phyloP scores from a whole-genome alignment of 2,329 filamentous ascomycete species.

The Pseudogymnoascus sp. region DNA sequence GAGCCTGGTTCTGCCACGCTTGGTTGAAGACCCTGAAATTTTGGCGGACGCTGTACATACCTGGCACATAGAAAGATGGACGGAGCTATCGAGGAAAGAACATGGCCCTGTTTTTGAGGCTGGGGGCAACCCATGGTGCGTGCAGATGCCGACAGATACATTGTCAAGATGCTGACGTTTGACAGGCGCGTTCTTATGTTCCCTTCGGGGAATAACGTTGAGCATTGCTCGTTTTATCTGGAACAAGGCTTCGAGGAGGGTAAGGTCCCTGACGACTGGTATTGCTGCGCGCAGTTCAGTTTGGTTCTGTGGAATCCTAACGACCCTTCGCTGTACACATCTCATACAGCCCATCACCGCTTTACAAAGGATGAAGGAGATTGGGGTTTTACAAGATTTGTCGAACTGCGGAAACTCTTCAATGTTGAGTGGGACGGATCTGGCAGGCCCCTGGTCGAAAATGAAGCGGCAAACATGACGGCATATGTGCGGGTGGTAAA shows the following conservation, averaged over 20 bases:
- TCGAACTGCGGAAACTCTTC: slow-evolving; percentile 80
- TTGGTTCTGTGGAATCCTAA: slow-evolving; percentile 91
- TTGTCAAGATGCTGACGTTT: neutral
- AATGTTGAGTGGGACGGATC: slow-evolving; percentile 64
- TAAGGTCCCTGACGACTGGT: slow-evolving; percentile 83
- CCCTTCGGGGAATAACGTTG: slow-evolving; percentile 87
- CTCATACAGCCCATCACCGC: slow-evolving; percentile 82
- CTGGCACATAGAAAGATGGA: slow-evolving; percentile 85
- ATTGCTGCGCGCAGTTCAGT: slow-evolving; percentile 91
- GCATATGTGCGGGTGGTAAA: slow-evolving; percentile 76
- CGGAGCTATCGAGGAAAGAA: slow-evolving; percentile 64
- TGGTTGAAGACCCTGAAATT: slow-evolving; percentile 68
- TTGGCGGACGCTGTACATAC: slow-evolving; percentile 69
- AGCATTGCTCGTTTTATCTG: slow-evolving; percentile 89
- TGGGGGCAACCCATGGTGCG: slow-evolving; percentile 78
- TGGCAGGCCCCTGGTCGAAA: slow-evolving; percentile 64
- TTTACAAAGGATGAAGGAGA: slow-evolving; percentile 96
- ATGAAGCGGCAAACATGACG: slow-evolving; percentile 69
- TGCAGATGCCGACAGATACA: slow-evolving; percentile 15
- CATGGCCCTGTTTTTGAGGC: slow-evolving; percentile 85
- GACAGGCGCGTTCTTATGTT: slow-evolving; percentile 87
- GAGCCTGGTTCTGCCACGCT: slow-evolving; percentile 64
- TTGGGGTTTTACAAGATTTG: slow-evolving; percentile 97
- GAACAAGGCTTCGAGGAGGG: slow-evolving; percentile 80
- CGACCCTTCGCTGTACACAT: slow-evolving; percentile 74